Evolutionary conservation across 1,284 basidiomycete species (phyloP).

Genomic region (Paramarasmius palmivorus): DNA sequence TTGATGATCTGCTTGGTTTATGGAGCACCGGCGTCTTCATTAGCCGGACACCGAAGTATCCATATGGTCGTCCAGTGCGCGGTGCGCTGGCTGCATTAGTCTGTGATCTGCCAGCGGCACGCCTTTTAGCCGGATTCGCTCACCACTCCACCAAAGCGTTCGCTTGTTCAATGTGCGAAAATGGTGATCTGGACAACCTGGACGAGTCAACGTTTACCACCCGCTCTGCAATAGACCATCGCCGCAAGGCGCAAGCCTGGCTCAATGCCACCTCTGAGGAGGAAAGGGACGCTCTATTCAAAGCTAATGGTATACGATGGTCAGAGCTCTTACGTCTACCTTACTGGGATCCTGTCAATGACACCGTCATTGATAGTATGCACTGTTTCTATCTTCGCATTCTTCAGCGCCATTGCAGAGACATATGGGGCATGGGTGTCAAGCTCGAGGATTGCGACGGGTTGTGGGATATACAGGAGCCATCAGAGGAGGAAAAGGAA

Average conservation of each 20-base stretch:
- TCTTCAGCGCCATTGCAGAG: slow-evolving; percentile 16
- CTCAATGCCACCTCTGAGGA: slow-evolving; percentile 17
- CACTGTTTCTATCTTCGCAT: slow-evolving; percentile 25
- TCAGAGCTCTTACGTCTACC: slow-evolving; percentile 35
- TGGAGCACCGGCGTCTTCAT: slow-evolving; percentile 28
- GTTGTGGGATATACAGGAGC: neutral
- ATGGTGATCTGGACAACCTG: slow-evolving; percentile 30
- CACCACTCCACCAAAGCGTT: slow-evolving; percentile 23
- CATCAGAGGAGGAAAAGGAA: slow-evolving; percentile 2
- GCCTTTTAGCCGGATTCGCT: slow-evolving; percentile 33
- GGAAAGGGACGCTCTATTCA: slow-evolving; percentile 17
- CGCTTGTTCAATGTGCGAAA: slow-evolving; percentile 32
- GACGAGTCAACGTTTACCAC: neutral
- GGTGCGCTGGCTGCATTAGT: slow-evolving; percentile 28
- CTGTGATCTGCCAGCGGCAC: slow-evolving; percentile 38
- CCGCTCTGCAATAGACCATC: slow-evolving; percentile 20
- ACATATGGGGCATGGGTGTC: slow-evolving; percentile 21
- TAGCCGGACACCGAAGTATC: slow-evolving; percentile 17
- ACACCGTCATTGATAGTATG: slow-evolving; percentile 38
- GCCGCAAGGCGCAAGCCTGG: slow-evolving; percentile 22
- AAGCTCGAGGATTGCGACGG: slow-evolving; percentile 22
- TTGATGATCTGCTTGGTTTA: slow-evolving; percentile 49
- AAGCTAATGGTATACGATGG: slow-evolving; percentile 29
- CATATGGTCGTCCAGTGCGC: slow-evolving; percentile 22
- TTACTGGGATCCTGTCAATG: slow-evolving; percentile 36